A percentile compares a stretch with the other conserved stretches of the same genome.
These are phyloP conservation scores for Cryptococcus jaspeensis DNA, from an alignment of 1,284 basidiomycete genomes.

Conservation along the genomic window DNA sequence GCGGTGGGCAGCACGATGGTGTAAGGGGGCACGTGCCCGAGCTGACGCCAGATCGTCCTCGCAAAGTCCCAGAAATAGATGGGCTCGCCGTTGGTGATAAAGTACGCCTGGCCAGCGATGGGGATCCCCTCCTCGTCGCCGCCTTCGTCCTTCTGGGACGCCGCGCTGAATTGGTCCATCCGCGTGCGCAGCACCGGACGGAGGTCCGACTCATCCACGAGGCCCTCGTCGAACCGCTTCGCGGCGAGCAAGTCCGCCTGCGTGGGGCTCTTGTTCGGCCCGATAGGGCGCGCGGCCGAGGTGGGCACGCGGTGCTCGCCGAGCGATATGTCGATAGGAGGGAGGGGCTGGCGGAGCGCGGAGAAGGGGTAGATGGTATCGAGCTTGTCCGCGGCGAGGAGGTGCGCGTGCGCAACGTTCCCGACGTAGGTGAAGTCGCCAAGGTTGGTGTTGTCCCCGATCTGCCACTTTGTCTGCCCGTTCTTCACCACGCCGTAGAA, in stretches of 20 bases:
- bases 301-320: constrained; percentile 68
- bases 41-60: constrained; percentile 76
- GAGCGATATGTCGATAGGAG: constrained; percentile 64
- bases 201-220: constrained; percentile 51
- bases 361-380: constrained; percentile 45
- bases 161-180: constrained; percentile 58
- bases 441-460: constrained; percentile 89
- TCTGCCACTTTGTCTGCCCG: constrained; percentile 86
- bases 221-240: constrained; percentile 53
- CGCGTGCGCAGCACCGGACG: constrained; percentile 63
- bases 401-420: constrained; percentile 91
- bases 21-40: constrained; percentile 62
- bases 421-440: constrained; percentile 98
- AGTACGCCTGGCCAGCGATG: constrained; percentile 92
- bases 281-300: constrained; percentile 71
- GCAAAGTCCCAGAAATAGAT: constrained; percentile 96
- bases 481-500: constrained; percentile 77
- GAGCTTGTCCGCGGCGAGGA: constrained; percentile 79
- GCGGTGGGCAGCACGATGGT: constrained; percentile 63
- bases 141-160: constrained; percentile 34
- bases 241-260: constrained; percentile 60
- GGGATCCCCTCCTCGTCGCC: constrained; percentile 56
- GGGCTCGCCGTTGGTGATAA: constrained; percentile 97
- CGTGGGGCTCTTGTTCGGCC: constrained; percentile 66
- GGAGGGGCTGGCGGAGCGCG: constrained; percentile 61